Evolutionary conservation across 345 rosid genomes (phyloP).

Genomic region (Viola odorata): DNA sequence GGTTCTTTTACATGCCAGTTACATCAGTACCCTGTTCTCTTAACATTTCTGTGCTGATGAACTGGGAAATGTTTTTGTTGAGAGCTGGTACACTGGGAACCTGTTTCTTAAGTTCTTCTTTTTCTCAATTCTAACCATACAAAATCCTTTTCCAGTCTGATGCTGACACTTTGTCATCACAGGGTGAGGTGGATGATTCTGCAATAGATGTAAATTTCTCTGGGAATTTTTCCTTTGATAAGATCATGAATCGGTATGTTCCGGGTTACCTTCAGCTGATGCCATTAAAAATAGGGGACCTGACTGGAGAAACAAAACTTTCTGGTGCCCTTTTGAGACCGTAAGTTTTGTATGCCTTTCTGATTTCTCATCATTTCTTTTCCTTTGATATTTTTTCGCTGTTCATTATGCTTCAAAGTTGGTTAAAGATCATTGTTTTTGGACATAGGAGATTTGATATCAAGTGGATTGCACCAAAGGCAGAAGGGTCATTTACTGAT

Average conservation of each 20-base stretch:
- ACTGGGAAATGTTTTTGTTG: slow-evolving; percentile 8
- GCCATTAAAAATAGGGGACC: slow-evolving; percentile 75
- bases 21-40: too few relatives aligned
- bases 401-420: slow-evolving; percentile 12
- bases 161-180: slow-evolving; percentile 20
- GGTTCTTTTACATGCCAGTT: too few relatives aligned
- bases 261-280: slow-evolving; percentile 60
- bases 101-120: background rate
- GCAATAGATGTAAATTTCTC: slow-evolving; percentile 93
- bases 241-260: slow-evolving; percentile 65
- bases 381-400: background rate
- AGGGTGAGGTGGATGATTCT: slow-evolving; percentile 93
- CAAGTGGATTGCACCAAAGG: slow-evolving; percentile 96
- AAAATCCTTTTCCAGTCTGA: slow-evolving; percentile 26
- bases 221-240: slow-evolving; percentile 71
- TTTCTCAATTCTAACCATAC: too few relatives aligned
- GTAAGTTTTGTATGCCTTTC: slow-evolving; percentile 41
- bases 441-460: slow-evolving; percentile 83
- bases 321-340: slow-evolving; percentile 94
- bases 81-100: background rate
- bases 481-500: slow-evolving; percentile 91
- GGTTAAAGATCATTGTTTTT: slow-evolving; percentile 20
- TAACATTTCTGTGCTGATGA: too few relatives aligned
- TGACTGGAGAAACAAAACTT: slow-evolving; percentile 90
- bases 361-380: slow-evolving; percentile 12